These are phyloP conservation scores for Nadsonia fulvescens DNA, from an alignment of 805 yeast species.

Conservation along the genomic window DNA sequence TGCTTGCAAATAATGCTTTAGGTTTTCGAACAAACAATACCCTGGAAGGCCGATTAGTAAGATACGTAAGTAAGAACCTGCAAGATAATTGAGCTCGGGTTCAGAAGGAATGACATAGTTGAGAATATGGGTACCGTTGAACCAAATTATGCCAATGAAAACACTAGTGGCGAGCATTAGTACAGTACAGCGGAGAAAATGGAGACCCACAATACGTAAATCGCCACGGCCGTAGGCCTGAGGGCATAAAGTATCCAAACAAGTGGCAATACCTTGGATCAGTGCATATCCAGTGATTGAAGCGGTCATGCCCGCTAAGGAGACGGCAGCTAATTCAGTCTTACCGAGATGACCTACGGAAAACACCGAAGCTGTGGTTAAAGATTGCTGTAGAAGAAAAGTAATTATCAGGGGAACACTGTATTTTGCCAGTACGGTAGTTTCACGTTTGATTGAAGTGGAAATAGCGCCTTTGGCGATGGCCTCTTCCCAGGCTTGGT, in stretches of 20 bases:
- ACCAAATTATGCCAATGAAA: slow-evolving; percentile 41
- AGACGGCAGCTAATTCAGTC: slow-evolving; percentile 47
- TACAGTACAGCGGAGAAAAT: slow-evolving; percentile 42
- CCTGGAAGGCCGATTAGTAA: slow-evolving; percentile 35
- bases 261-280: slow-evolving; percentile 51
- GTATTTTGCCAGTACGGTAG: slow-evolving; percentile 19
- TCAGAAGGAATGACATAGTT: slow-evolving; percentile 33
- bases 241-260: slow-evolving; percentile 54
- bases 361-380: slow-evolving; percentile 44
- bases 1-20: slow-evolving; percentile 38
- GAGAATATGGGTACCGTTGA: slow-evolving; percentile 30
- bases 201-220: slow-evolving; percentile 37
- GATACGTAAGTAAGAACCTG: slow-evolving; percentile 29
- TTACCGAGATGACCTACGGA: slow-evolving; percentile 52
- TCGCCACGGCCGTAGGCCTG: slow-evolving; percentile 57
- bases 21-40: slow-evolving; percentile 33
- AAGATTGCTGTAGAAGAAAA: slow-evolving; percentile 41
- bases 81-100: slow-evolving; percentile 26
- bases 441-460: too few relatives aligned
- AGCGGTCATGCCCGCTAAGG: slow-evolving; percentile 53
- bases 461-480: too few relatives aligned
- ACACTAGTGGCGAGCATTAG: slow-evolving; percentile 27
- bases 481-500: too few relatives aligned
- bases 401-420: slow-evolving; percentile 45
- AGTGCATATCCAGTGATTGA: slow-evolving; percentile 48